Evolutionary conservation across 2,329 filamentous ascomycete species (phyloP).

Genomic region (Fusarium chuoi): DNA sequence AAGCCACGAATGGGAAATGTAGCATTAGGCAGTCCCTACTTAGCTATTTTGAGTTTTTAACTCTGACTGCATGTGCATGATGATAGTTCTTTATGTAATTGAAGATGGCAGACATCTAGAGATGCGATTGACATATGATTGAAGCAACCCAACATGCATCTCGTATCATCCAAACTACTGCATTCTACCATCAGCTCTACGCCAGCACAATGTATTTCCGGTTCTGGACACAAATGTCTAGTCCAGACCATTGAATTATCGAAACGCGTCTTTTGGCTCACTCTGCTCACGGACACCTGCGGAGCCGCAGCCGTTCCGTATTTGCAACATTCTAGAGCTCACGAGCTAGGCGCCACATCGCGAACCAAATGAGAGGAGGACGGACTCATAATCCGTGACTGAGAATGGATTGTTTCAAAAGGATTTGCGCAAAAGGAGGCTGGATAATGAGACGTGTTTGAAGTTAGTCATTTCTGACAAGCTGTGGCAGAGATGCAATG

Average conservation of each 20-base stretch:
- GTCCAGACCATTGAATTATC: conserved; percentile 8
- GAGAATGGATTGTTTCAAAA: conserved; percentile 16
- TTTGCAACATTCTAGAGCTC: not conserved
- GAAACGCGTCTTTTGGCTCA: not conserved
- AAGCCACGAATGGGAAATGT: conserved; percentile 19
- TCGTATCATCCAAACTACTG: conserved; percentile 18
- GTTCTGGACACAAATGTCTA: conserved; percentile 3
- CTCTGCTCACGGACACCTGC: conserved; percentile 23
- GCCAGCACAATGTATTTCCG: not conserved
- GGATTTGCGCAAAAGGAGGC: conserved; percentile 5
- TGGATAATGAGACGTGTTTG: conserved; percentile 14
- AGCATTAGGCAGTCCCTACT: not conserved
- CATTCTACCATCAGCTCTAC: conserved; percentile 1
- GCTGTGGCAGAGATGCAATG: not conserved
- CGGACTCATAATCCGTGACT: not conserved
- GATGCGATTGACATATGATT: conserved; percentile 9
- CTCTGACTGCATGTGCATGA: conserved; percentile 1
- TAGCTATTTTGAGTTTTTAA: conserved; percentile 6
- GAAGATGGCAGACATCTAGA: not conserved
- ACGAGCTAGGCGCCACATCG: conserved; percentile 14
- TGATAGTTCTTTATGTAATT: not conserved
- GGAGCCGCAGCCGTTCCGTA: conserved; percentile 34
- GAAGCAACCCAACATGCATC: conserved; percentile 19
- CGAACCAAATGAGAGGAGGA: not conserved
- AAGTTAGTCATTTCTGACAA: conserved; percentile 27